Percentiles rank a stretch among this genome's conserved stretches.
phyloP scores from a whole-genome alignment of 108 stramenopile genomes.

The Conticribra guillardii region DNA sequence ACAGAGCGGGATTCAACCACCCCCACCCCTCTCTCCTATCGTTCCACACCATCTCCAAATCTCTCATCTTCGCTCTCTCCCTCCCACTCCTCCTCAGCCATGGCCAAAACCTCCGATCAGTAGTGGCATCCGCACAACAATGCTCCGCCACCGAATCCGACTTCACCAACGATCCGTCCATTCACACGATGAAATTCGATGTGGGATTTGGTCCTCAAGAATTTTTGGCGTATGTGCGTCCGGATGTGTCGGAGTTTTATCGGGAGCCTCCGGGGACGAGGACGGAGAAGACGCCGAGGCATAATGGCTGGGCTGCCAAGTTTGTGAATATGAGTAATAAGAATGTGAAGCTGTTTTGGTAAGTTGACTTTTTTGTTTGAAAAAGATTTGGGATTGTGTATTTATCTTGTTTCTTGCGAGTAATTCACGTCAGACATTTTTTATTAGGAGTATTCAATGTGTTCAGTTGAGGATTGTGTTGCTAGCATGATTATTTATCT shows the following conservation, averaged over 20 bases:
- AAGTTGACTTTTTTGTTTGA: too few species aligned
- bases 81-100: neutral
- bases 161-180: slow-evolving; percentile 34
- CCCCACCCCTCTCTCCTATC: too few species aligned
- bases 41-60: too few species aligned
- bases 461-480: too few species aligned
- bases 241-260: slow-evolving; percentile 77
- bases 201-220: slow-evolving; percentile 49
- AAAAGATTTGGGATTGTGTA: too few species aligned
- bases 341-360: slow-evolving; percentile 46
- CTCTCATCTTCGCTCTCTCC: neutral
- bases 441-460: too few species aligned
- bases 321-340: slow-evolving; percentile 74
- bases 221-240: slow-evolving; percentile 73
- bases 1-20: too few species aligned
- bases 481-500: too few species aligned
- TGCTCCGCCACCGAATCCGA: slow-evolving; percentile 45
- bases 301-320: slow-evolving; percentile 73
- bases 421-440: too few species aligned
- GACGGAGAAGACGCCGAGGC: slow-evolving; percentile 42
- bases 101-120: neutral
- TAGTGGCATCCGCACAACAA: neutral
- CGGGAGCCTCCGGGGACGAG: slow-evolving; percentile 18
- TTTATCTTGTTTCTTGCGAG: too few species aligned
- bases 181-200: slow-evolving; percentile 39